Base-by-base conservation (phyloP, 345 rosid genomes). In the Sisymbrium irio region DNA sequence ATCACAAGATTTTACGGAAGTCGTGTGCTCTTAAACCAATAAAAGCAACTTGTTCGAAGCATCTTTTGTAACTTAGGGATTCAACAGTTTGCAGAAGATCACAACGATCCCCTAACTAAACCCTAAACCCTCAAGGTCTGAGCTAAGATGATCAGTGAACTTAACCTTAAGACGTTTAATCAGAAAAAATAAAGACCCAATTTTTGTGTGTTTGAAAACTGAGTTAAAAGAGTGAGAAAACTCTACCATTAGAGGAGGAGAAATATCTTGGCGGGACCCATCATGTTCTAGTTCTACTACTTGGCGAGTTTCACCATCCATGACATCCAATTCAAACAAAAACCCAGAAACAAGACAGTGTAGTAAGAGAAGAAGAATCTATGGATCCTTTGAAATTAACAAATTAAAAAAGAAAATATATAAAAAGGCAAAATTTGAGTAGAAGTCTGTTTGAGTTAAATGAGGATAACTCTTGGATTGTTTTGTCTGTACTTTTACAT, bases 201-300 rank as follows among this genome's bases (percentile, higher is more conserved):
- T 35, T 2, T 35, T 35, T 7, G 0, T 13, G 1, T 22, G 25
- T 8, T 3, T 18, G 22, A 55, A n/a, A n/a, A 46, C 18, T 15
- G 72, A 73, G 45, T 32, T 9, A 22, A 14, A 13, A 51, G n/a
- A 50, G 9, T 30, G 55, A 65, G 50, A 67, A 46, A 49, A 41
- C 20, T 68, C 33, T 46, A 76, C 79, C 75, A 41, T 35, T 22
- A 12, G 35, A 75, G 79, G 17, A 54, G 71, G 45, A 76, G 79
- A 76, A 53, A 9, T 13, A 69, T 13, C 75, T 42, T 76, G 41
- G 44, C 27, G 45, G 40, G 78, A 47, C 36, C 61, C 19, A 61
- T 32, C 22, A 3, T 46, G 51, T 17, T 46, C 28, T 75, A 50
- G 47, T 3, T 27, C 28, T 2, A 27, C 28, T 19, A 15, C 49